Evolutionary conservation across 192 early-diverging fungal species (phyloP), one percentile per base, ranked within the genome.

Genomic region (Backusella circina): DNA sequence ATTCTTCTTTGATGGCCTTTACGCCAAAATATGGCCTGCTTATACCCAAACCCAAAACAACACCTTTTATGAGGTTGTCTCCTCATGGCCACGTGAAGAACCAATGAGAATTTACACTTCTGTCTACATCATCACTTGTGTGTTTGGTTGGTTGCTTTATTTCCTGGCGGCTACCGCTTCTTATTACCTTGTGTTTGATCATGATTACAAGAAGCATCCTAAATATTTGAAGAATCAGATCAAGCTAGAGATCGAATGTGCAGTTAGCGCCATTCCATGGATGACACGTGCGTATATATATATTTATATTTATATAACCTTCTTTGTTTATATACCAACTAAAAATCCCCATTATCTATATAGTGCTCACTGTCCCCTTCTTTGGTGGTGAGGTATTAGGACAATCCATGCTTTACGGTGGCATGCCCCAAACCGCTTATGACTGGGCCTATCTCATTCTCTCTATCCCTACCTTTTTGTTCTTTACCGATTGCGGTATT

Each of bases 401-500:
- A 0, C 93, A 97, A 83, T 96, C 95, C 64, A 80, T 81, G 75
- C 80, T 98, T 33, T 76, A 82, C 41, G 77, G 67, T 78, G 74
- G 74, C 13, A 33, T 67, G 6, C 78, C 78, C 5, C 38, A 76
- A 32, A 35, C 32, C 16, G n/a, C 13, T 26, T 91, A 88, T 78
- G 95, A 93, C 1, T 94, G 91, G 87, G 75, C 84, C 26, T 97
- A 96, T 77, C 75, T 93, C 57, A 50, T 90, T 5, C 15, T 91
- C 3, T 92, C 90, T 44, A 75, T 94, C 6, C 69, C 85, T 28
- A 65, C 80, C 78, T 99, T 97, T 82, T 87, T 99, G 72, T 71
- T 95, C 77, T 97, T 98, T 72, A 98, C 96, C 8, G 97, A 99
- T 76, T 95, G 90, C 80, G 86, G 92, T 65, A 95, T 99, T 73